Evolutionary conservation across 768 basidiomycete genomes (phyloP).

Genomic region (Lenzites betulinus): DNA sequence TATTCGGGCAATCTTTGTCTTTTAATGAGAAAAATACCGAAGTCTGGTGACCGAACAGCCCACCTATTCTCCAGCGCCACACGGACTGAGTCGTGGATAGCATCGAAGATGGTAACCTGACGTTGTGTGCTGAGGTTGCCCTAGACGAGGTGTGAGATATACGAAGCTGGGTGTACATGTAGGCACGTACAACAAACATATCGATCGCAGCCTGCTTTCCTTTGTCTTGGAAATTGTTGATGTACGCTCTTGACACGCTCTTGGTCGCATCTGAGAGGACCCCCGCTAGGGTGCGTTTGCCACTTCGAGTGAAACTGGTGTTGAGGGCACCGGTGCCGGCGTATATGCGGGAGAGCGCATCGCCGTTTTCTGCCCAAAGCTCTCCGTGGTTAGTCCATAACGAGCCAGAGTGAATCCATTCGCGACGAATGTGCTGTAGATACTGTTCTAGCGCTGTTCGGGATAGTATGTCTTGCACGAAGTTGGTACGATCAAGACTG

Average conservation of each 20-base stretch:
- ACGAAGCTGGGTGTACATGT: background rate
- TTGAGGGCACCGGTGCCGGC: slow-evolving; percentile 93
- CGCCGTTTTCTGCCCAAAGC: slow-evolving; percentile 97
- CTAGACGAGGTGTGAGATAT: slow-evolving; percentile 41
- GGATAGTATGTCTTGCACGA: slow-evolving; percentile 94
- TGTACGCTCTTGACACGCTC: slow-evolving; percentile 93
- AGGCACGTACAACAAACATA: slow-evolving; percentile 76
- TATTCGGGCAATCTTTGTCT: slow-evolving; percentile 72
- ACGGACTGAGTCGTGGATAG: slow-evolving; percentile 87
- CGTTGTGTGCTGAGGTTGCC: slow-evolving; percentile 89
- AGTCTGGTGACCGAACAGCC: slow-evolving; percentile 9
- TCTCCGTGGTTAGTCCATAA: slow-evolving; percentile 91
- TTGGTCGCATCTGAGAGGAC: slow-evolving; percentile 96
- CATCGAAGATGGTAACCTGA: slow-evolving; percentile 91
- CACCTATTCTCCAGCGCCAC: slow-evolving; percentile 71
- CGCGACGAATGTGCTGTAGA: slow-evolving; percentile 72
- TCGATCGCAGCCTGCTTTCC: slow-evolving; percentile 94
- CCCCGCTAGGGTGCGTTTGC: slow-evolving; percentile 92
- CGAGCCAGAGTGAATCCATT: slow-evolving; percentile 66
- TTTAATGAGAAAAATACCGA: too few species aligned
- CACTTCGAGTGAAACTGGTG: slow-evolving; percentile 92
- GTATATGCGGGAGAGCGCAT: slow-evolving; percentile 90
- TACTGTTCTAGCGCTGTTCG: slow-evolving; percentile 81
- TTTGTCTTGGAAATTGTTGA: slow-evolving; percentile 97
- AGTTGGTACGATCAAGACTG: slow-evolving; percentile 96